These are phyloP conservation scores for Notholithocarpus densiflorus DNA, from an alignment of 306 rosid species.

Conservation along the genomic window DNA sequence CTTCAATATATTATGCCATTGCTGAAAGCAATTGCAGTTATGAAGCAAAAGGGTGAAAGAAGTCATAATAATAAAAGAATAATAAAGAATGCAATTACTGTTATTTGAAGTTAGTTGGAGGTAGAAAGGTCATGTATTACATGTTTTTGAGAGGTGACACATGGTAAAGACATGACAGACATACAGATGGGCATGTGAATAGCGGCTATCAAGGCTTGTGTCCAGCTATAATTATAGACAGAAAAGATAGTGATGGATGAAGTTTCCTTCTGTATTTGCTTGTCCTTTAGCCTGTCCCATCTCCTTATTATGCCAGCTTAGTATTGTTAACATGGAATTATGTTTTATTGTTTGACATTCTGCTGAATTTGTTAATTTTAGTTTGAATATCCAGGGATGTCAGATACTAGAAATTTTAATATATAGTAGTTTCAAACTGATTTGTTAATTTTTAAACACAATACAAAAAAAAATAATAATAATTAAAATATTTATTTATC, in stretches of 20 bases:
- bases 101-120: slow-evolving; percentile 28
- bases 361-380: not conserved
- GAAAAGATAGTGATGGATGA: slow-evolving; percentile 55
- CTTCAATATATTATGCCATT: slow-evolving; percentile 22
- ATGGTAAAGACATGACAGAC: slow-evolving; percentile 37
- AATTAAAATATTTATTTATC: too few relatives aligned
- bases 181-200: slow-evolving; percentile 43
- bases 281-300: slow-evolving; percentile 30
- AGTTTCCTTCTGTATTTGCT: slow-evolving; percentile 34
- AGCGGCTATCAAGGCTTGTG: slow-evolving; percentile 25
- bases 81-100: slow-evolving; percentile 36
- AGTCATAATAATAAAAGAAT: not conserved
- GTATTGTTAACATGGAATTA: not conserved
- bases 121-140: not conserved
- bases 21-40: slow-evolving; percentile 16
- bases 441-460: too few relatives aligned
- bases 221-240: slow-evolving; percentile 18
- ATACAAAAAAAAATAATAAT: too few relatives aligned
- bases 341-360: not conserved
- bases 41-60: slow-evolving; percentile 12
- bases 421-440: too few relatives aligned
- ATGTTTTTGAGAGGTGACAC: slow-evolving; percentile 32
- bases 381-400: too few relatives aligned
- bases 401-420: too few relatives aligned
- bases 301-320: slow-evolving; percentile 13